phyloP scores from a whole-genome alignment of 805 yeast species.

The Saccharomycopsis vini region DNA sequence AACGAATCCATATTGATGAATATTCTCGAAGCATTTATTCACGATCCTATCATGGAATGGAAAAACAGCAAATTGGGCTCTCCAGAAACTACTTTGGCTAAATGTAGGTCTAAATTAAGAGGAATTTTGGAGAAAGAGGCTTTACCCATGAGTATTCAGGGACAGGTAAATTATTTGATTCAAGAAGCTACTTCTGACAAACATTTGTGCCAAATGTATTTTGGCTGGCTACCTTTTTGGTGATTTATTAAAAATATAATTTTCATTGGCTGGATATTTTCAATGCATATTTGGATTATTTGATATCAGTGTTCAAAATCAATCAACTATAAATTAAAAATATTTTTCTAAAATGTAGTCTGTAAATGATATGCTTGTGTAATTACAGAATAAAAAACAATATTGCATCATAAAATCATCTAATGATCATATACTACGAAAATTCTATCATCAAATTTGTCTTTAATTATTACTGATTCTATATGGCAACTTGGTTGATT shows the following conservation, averaged over 20 bases:
- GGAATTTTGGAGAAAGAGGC: conserved; percentile 70
- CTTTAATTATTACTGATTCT: no score
- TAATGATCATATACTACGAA: no score
- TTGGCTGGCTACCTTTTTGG: conserved; percentile 85
- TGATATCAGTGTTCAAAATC: no score
- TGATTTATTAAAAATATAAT: conserved; percentile 26
- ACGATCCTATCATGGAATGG: conserved; percentile 87
- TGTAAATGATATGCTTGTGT: no score
- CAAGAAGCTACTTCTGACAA: conserved; percentile 70
- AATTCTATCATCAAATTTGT: no score
- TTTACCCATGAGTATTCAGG: conserved; percentile 79
- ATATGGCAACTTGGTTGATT: no score
- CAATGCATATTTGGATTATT: no score
- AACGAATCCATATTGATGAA: conserved; percentile 84
- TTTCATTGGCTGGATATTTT: no score
- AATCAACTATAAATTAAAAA: no score
- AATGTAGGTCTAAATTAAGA: conserved; percentile 69
- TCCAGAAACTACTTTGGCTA: conserved; percentile 62
- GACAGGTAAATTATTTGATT: conserved; percentile 84
- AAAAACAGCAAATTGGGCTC: conserved; percentile 30
- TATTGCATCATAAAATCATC: no score
- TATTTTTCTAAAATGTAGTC: no score
- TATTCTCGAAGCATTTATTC: conserved; percentile 81
- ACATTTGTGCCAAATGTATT: conserved; percentile 75
- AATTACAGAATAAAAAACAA: no score